A percentile compares a stretch with the other conserved stretches of the same genome.
Evolutionary conservation across 345 rosid genomes (phyloP).

Genomic region (Pelargonium nanum): DNA sequence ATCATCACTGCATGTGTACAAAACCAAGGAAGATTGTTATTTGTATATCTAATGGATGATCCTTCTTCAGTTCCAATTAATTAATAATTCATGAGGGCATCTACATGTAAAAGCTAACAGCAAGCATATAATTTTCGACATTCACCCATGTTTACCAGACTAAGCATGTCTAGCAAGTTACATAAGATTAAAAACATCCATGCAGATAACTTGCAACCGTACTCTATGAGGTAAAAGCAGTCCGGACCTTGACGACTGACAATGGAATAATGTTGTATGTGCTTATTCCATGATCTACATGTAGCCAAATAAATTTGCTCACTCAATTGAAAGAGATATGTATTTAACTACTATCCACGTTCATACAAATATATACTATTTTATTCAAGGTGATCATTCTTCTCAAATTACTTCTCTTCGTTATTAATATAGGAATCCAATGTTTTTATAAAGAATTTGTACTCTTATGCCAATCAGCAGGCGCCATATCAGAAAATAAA

Average conservation of each 20-base stretch:
- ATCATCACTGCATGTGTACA: slow-evolving; percentile 60
- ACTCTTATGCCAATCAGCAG: neutral
- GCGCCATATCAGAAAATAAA: neutral
- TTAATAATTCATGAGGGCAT: neutral
- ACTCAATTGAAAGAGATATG: neutral
- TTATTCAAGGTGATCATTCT: neutral
- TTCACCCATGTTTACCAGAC: too few species aligned
- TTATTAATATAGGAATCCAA: neutral
- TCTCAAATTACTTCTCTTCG: neutral
- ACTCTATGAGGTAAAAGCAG: too few species aligned
- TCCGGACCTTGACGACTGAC: too few species aligned
- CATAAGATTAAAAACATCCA: too few species aligned
- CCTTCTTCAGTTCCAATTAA: neutral
- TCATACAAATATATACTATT: neutral
- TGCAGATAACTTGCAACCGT: too few species aligned
- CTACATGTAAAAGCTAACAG: neutral
- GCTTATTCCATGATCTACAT: neutral
- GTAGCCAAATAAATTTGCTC: neutral
- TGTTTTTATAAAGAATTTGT: neutral
- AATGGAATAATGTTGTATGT: neutral
- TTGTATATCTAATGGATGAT: neutral
- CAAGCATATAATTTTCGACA: too few species aligned
- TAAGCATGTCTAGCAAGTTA: too few species aligned
- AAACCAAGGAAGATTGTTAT: neutral
- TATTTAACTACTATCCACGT: neutral